Evolutionary conservation across 2,329 filamentous ascomycete genomes (phyloP).

Genomic region (Botryosphaeria agaves): DNA sequence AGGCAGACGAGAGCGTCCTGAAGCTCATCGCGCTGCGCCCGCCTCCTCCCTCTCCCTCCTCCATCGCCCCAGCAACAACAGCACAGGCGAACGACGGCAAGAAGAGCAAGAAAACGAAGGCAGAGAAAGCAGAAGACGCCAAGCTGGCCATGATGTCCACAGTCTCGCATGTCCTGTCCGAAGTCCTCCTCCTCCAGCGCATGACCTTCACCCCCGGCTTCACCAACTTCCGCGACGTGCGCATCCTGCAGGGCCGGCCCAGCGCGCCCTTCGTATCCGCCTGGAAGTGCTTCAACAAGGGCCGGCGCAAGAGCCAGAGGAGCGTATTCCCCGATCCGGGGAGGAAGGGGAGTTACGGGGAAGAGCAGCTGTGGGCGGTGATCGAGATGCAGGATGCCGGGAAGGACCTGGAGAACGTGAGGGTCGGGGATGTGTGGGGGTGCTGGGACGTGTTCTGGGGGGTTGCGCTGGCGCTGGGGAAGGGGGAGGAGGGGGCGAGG

Average conservation of each 20-base stretch:
- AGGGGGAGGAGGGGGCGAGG: slow-evolving; percentile 39
- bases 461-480: slow-evolving; percentile 41
- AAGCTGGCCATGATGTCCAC: slow-evolving; percentile 25
- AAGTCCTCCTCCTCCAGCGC: slow-evolving; percentile 36
- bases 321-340: slow-evolving; percentile 38
- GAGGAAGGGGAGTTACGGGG: slow-evolving; percentile 33
- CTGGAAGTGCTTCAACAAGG: slow-evolving; percentile 26
- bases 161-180: slow-evolving; percentile 25
- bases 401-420: slow-evolving; percentile 31
- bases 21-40: slow-evolving; percentile 25
- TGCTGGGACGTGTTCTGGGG: slow-evolving; percentile 52
- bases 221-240: slow-evolving; percentile 41
- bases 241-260: slow-evolving; percentile 39
- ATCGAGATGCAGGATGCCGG: slow-evolving; percentile 51
- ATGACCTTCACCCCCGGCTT: slow-evolving; percentile 44
- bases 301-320: slow-evolving; percentile 23
- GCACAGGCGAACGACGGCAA: slow-evolving; percentile 22
- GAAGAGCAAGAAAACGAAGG: slow-evolving; percentile 33
- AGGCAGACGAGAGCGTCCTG: slow-evolving; percentile 26
- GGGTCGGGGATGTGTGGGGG: slow-evolving; percentile 21
- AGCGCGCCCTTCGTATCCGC: slow-evolving; percentile 30
- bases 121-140: slow-evolving; percentile 22
- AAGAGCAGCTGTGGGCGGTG: slow-evolving; percentile 43
- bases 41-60: slow-evolving; percentile 18
- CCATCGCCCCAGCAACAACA: slow-evolving; percentile 16